These are phyloP conservation scores for Clavariopsis aquatica DNA, from an alignment of 495 filamentous ascomycete species.

Conservation along the genomic window DNA sequence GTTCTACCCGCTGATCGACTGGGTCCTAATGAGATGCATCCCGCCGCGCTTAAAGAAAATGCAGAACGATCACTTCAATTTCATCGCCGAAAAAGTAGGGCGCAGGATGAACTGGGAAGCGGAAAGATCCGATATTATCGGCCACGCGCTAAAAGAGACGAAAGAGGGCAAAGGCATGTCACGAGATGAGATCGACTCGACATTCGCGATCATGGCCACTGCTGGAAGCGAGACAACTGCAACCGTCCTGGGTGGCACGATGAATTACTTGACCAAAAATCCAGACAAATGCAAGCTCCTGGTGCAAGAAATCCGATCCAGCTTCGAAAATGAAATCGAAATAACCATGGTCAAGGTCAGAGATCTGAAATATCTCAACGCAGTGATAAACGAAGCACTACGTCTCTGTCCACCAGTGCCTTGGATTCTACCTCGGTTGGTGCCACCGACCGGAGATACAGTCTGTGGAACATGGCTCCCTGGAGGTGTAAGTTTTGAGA, in stretches of 20 bases:
- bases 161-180: background rate
- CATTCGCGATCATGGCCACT: background rate
- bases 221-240: conserved; percentile 42
- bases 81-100: conserved; percentile 1
- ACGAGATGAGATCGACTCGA: background rate
- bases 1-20: background rate
- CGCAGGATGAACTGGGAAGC: conserved; percentile 9
- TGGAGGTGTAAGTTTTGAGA: conserved; percentile 3
- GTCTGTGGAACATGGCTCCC: conserved; percentile 9
- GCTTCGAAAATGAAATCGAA: conserved; percentile 21
- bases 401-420: conserved; percentile 53
- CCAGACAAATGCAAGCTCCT: conserved; percentile 6
- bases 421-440: background rate
- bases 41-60: conserved; percentile 12
- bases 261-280: conserved; percentile 27
- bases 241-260: conserved; percentile 30
- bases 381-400: conserved; percentile 54
- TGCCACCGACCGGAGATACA: background rate
- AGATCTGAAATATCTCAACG: conserved; percentile 47
- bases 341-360: conserved; percentile 40
- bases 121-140: conserved; percentile 4
- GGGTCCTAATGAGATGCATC: conserved; percentile 1
- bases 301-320: conserved; percentile 29
- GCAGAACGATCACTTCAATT: conserved; percentile 6
- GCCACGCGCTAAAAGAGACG: background rate